Conservation (phyloP, 2,329 filamentous ascomycete species). For the Fusarium succisae region DNA sequence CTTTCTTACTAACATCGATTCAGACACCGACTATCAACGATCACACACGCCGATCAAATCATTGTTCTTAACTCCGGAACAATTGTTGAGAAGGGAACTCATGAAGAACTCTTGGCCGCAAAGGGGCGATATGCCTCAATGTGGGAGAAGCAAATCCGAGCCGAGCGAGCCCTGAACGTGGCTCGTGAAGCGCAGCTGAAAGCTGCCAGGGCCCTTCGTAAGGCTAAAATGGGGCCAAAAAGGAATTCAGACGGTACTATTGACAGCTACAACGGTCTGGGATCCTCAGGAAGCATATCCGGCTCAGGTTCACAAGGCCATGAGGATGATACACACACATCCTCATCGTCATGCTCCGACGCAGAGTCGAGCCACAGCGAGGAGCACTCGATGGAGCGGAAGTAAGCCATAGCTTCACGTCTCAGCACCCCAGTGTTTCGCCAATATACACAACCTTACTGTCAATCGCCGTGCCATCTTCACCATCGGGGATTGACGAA, state of each 20-base stretch:
- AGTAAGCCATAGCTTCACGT: slow-evolving; percentile 9
- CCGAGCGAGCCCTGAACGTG: slow-evolving; percentile 67
- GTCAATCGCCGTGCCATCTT: neutral
- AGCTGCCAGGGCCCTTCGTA: slow-evolving; percentile 52
- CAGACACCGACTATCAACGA: slow-evolving; percentile 83
- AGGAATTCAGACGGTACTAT: slow-evolving; percentile 54
- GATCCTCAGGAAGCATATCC: slow-evolving; percentile 55
- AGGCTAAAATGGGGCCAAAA: slow-evolving; percentile 59
- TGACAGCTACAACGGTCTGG: slow-evolving; percentile 57
- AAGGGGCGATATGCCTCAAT: slow-evolving; percentile 82
- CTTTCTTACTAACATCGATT: slow-evolving; percentile 31
- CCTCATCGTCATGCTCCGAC: slow-evolving; percentile 51
- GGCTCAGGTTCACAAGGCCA: slow-evolving; percentile 48
- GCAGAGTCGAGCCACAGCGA: slow-evolving; percentile 49
- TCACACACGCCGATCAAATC: slow-evolving; percentile 87
- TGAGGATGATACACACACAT: slow-evolving; percentile 47
- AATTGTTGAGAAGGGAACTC: slow-evolving; percentile 81
- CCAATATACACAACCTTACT: neutral
- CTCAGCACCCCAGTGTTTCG: neutral
- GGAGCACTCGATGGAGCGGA: slow-evolving; percentile 38
- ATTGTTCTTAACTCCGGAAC: slow-evolving; percentile 80
- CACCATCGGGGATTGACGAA: neutral
- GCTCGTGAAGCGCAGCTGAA: slow-evolving; percentile 50
- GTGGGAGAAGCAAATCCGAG: slow-evolving; percentile 89
- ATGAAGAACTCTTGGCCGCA: slow-evolving; percentile 75